Evolutionary conservation across 139 green algal genomes (phyloP).

Genomic region (Picochlorum costavermella): DNA sequence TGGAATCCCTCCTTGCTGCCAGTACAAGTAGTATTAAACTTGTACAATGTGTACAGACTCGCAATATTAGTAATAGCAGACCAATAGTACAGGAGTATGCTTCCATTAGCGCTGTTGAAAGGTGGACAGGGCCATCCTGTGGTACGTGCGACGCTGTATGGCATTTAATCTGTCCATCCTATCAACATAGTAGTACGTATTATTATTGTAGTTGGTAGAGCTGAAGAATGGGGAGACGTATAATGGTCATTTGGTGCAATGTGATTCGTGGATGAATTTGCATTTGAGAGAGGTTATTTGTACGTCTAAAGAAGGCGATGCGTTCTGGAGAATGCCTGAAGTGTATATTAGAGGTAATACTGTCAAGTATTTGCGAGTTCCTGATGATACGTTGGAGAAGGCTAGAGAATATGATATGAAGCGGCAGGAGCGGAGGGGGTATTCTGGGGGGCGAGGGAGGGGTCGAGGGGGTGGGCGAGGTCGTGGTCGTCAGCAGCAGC

Average conservation of each 20-base stretch:
- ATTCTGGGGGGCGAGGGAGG: slow-evolving; percentile 18
- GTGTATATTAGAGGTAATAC: slow-evolving; percentile 94
- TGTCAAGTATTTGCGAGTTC: slow-evolving; percentile 97
- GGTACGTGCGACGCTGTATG: slow-evolving; percentile 30
- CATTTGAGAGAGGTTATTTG: slow-evolving; percentile 96
- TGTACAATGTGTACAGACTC: neutral
- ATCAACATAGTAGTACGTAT: no score
- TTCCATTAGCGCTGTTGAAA: slow-evolving; percentile 81
- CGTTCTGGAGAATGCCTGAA: slow-evolving; percentile 93
- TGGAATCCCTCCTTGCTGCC: no score
- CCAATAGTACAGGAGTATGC: slow-evolving; percentile 39
- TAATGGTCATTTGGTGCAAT: slow-evolving; percentile 93
- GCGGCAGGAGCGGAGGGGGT: slow-evolving; percentile 31
- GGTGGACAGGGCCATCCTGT: slow-evolving; percentile 77
- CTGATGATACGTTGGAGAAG: slow-evolving; percentile 91
- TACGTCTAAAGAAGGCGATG: slow-evolving; percentile 93
- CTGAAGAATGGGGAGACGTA: slow-evolving; percentile 98
- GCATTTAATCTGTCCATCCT: no score
- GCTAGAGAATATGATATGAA: slow-evolving; percentile 67
- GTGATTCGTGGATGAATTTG: slow-evolving; percentile 99
- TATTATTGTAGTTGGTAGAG: slow-evolving; percentile 78
- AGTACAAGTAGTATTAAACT: no score
- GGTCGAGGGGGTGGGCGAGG: slow-evolving; percentile 19
- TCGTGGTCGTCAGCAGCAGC: slow-evolving; percentile 11
- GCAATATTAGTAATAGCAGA: neutral